Conservation (phyloP, 2,329 filamentous ascomycete genomes). For the Botryosphaeria agaves region DNA sequence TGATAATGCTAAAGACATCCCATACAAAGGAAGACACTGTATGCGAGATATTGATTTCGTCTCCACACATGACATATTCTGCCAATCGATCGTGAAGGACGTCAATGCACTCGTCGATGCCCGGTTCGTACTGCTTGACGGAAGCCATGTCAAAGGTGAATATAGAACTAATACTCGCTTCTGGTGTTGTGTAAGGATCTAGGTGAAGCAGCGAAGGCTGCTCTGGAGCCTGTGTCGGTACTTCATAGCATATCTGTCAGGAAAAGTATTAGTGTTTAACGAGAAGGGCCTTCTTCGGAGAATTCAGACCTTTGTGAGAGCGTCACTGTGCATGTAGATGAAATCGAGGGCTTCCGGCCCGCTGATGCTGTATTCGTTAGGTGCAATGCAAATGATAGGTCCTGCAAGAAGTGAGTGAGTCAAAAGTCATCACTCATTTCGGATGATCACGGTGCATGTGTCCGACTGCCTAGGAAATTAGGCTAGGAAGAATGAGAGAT, state of each 20-base stretch:
- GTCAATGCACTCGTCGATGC: not conserved
- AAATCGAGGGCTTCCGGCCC: slow-evolving; percentile 4
- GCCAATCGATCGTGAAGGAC: slow-evolving; percentile 2
- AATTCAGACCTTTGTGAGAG: slow-evolving; percentile 10
- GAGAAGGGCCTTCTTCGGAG: slow-evolving; percentile 3
- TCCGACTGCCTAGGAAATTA: no score
- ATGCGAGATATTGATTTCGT: slow-evolving; percentile 6
- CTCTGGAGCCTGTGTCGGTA: slow-evolving; percentile 6
- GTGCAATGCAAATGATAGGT: slow-evolving; percentile 8
- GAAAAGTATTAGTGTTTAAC: not conserved
- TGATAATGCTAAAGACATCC: not conserved
- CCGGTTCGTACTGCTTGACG: not conserved
- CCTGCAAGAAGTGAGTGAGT: slow-evolving; percentile 1
- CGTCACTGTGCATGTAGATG: slow-evolving; percentile 6
- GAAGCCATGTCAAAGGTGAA: slow-evolving; percentile 5
- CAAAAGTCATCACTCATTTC: not conserved
- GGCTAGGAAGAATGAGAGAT: no score
- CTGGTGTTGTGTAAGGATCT: slow-evolving; percentile 8
- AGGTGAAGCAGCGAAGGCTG: slow-evolving; percentile 10
- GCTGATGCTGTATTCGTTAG: slow-evolving; percentile 6
- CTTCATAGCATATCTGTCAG: slow-evolving; percentile 5
- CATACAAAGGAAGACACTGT: slow-evolving; percentile 6
- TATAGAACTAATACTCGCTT: slow-evolving; percentile 6
- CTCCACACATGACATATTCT: slow-evolving; percentile 3
- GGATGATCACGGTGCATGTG: no score